These are phyloP conservation scores for Huiozyma naganishii DNA, from an alignment of 805 yeast genomes.

Conservation along the genomic window DNA sequence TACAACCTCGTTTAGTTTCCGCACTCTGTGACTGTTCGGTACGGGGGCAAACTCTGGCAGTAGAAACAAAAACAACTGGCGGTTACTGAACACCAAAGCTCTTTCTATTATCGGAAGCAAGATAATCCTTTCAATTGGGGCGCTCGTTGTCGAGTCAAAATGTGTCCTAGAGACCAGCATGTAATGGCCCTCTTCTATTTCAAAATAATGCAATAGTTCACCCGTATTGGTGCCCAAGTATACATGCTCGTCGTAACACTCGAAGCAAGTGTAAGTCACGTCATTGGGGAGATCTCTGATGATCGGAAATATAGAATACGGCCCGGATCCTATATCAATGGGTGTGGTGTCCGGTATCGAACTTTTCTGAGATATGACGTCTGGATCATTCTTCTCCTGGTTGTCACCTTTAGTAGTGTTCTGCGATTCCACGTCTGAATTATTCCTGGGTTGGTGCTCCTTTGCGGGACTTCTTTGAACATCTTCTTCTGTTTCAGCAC, in stretches of 20 bases:
- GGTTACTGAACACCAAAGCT: slow-evolving; percentile 18
- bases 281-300: slow-evolving; percentile 19
- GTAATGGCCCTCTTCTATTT: slow-evolving; percentile 23
- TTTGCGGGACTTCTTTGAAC: too few relatives aligned
- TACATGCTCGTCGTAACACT: slow-evolving; percentile 23
- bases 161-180: slow-evolving; percentile 24
- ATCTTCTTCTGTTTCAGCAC: too few relatives aligned
- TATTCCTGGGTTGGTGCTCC: too few relatives aligned
- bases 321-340: slow-evolving; percentile 10
- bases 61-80: slow-evolving; percentile 15
- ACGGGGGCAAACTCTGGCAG: slow-evolving; percentile 29
- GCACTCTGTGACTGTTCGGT: slow-evolving; percentile 15
- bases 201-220: slow-evolving; percentile 26
- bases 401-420: not conserved
- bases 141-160: slow-evolving; percentile 8
- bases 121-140: slow-evolving; percentile 17
- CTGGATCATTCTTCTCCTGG: not conserved
- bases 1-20: slow-evolving; percentile 13
- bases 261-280: slow-evolving; percentile 16
- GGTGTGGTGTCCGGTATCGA: not conserved
- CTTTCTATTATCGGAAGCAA: slow-evolving; percentile 22
- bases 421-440: not conserved
- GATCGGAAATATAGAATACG: slow-evolving; percentile 13
- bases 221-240: slow-evolving; percentile 25
- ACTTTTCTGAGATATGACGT: not conserved